phyloP scores from a whole-genome alignment of 192 early-diverging fungal genomes.

The Jimgerdemannia lactiflua region DNA sequence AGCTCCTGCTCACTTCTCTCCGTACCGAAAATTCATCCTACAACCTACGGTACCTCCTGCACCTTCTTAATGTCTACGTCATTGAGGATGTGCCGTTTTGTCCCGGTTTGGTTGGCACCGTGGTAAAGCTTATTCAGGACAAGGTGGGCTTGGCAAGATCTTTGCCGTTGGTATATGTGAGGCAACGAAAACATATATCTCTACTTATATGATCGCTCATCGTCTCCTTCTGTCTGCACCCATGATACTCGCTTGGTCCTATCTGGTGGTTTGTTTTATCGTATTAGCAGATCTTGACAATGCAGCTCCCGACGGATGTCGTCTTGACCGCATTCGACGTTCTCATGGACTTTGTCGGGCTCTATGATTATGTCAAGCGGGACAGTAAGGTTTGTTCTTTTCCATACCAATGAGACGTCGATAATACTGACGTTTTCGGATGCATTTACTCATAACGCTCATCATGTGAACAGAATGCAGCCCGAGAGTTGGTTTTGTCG shows the following conservation, averaged over 20 bases:
- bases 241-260: neutral
- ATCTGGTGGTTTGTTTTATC: neutral
- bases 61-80: constrained; percentile 68
- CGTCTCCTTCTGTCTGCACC: neutral
- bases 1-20: constrained; percentile 64
- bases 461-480: constrained; percentile 46
- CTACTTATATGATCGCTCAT: neutral
- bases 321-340: constrained; percentile 61
- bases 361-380: constrained; percentile 62
- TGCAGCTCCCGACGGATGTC: constrained; percentile 56
- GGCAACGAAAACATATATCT: neutral
- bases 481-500: constrained; percentile 64
- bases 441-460: constrained; percentile 1
- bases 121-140: constrained; percentile 72
- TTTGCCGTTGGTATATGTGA: neutral
- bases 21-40: constrained; percentile 57
- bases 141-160: constrained; percentile 47
- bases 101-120: constrained; percentile 63
- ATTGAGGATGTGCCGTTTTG: constrained; percentile 75
- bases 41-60: constrained; percentile 64
- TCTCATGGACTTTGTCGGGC: constrained; percentile 54
- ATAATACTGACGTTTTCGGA: constrained; percentile 2
- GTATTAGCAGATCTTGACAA: constrained; percentile 46
- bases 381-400: constrained; percentile 56
- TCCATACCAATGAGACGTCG: neutral